Percentiles rank a stretch among this genome's conserved stretches.
Evolutionary conservation across 495 filamentous ascomycete species (phyloP).

Genomic region (Poronia punctata): DNA sequence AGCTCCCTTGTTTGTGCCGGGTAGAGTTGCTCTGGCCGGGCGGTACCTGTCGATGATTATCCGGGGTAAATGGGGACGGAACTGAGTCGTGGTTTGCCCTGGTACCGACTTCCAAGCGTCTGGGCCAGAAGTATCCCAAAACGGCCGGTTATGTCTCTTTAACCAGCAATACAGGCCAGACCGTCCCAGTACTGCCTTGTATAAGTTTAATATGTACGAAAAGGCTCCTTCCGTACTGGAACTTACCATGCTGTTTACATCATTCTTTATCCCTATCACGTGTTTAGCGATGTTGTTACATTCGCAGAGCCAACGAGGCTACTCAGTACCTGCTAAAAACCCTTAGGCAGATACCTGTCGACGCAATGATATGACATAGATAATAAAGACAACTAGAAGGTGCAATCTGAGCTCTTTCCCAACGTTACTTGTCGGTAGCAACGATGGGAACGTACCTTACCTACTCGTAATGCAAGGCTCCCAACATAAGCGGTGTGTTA

Average conservation of each 20-base stretch:
- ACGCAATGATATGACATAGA: slow-evolving; percentile 6
- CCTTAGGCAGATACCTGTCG: background rate
- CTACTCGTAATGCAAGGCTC: slow-evolving; percentile 9
- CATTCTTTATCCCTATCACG: slow-evolving; percentile 1
- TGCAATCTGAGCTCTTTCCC: slow-evolving; percentile 5
- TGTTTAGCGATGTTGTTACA: slow-evolving; percentile 1
- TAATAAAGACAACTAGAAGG: slow-evolving; percentile 4
- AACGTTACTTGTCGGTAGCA: background rate
- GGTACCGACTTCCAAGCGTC: no score
- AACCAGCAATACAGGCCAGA: slow-evolving; percentile 1
- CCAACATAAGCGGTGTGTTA: slow-evolving; percentile 10
- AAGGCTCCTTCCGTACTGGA: slow-evolving; percentile 2
- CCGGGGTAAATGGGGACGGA: slow-evolving; percentile 3
- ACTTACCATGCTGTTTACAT: background rate
- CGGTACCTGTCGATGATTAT: background rate
- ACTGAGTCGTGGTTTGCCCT: slow-evolving; percentile 1
- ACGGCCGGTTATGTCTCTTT: background rate
- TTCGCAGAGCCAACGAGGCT: background rate
- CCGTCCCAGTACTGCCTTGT: slow-evolving; percentile 3
- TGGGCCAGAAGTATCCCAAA: background rate
- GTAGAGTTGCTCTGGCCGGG: background rate
- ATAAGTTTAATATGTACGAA: slow-evolving; percentile 2
- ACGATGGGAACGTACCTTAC: background rate
- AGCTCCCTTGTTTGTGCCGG: slow-evolving; percentile 2
- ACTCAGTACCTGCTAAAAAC: slow-evolving; percentile 1